Conservation (phyloP, 352 stramenopile species). For the Peronospora belbahrii region DNA sequence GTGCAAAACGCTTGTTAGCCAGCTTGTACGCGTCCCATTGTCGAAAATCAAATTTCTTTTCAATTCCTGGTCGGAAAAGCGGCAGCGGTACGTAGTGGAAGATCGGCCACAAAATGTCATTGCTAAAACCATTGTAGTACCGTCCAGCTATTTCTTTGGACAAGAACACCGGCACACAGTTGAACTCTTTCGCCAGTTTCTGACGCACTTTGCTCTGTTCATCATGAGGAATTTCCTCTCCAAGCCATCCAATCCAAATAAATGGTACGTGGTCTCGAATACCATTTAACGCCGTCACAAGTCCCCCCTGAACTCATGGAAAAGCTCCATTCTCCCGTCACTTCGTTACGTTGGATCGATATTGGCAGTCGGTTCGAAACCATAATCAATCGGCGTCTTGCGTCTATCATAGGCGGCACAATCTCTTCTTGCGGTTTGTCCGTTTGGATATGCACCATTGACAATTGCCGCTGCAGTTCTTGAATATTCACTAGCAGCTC, state of each 20-base stretch:
- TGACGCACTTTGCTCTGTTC: constrained; percentile 76
- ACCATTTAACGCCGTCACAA: constrained; percentile 85
- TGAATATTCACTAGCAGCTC: constrained; percentile 89
- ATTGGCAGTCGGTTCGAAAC: constrained; percentile 89
- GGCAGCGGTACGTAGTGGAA: constrained; percentile 89
- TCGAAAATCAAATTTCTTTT: constrained; percentile 89
- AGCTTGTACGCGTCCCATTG: constrained; percentile 86
- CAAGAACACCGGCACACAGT: constrained; percentile 86
- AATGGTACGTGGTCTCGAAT: constrained; percentile 86
- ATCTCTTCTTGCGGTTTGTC: constrained; percentile 74
- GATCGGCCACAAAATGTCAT: constrained; percentile 88
- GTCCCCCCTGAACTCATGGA: constrained; percentile 81
- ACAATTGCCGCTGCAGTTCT: constrained; percentile 84
- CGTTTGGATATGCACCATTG: constrained; percentile 80
- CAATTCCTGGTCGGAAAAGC: constrained; percentile 76
- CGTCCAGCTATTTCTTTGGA: constrained; percentile 82
- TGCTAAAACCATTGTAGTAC: constrained; percentile 91
- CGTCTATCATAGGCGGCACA: constrained; percentile 48
- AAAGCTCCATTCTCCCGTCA: constrained; percentile 81
- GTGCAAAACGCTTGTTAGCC: constrained; percentile 76
- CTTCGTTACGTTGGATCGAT: constrained; percentile 78
- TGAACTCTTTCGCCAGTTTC: constrained; percentile 82
- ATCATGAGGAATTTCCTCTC: constrained; percentile 78
- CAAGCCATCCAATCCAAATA: constrained; percentile 89
- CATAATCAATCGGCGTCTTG: constrained; percentile 78